Base-by-base conservation (phyloP, 371 early-diverging fungal genomes). In the Rhizopus microsporus region DNA sequence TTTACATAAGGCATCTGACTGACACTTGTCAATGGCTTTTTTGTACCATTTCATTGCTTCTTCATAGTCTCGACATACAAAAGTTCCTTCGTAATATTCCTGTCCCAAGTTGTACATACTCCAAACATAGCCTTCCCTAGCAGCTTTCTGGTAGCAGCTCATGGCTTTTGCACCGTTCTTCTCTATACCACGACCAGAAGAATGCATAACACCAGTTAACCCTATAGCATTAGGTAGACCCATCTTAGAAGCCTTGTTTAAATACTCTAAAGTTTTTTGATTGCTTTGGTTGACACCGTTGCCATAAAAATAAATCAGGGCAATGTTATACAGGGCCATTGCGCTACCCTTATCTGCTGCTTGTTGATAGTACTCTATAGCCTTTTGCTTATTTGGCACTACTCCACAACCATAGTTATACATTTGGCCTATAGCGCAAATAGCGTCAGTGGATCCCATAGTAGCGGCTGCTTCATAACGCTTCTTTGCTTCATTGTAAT, bases 341-440 rank as follows among this genome's bases (percentile, higher is more conserved):
- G 23, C 23, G 23, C 23, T 23, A 23, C 23, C 23, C 23, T 1
- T 23, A 23, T 3, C 17, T 34, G 33, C 5, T 9, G n/a, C 33
- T 15, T 50, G 35, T 29, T n/a, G 34, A 9, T 33, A 16, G 33
- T 35, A 50, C 12, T 29, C 5, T 9, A 56, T 6, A 0, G 56
- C 56, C 10, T 23, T 44, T 46, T 45, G 34, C 30, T 56, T 37
- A 8, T 33, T 56, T 56, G 16, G 16, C 1, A 46, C 56, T 6
- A 56, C 47, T 8, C 56, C 56, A 7, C 16, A 35, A 7, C 56
- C 56, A 35, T 37, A 37, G 12, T 45, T 23, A 34, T 55, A 40
- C 16, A 31, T 29, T 3, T 6, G 12, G 4, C 30, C 23, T 43
- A 43, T 44, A 5, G n/a, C 33, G 17, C 38, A 43, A 3, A 43